These are phyloP conservation scores for Phytophthora lateralis DNA, from an alignment of 352 stramenopile species.

Conservation along the genomic window DNA sequence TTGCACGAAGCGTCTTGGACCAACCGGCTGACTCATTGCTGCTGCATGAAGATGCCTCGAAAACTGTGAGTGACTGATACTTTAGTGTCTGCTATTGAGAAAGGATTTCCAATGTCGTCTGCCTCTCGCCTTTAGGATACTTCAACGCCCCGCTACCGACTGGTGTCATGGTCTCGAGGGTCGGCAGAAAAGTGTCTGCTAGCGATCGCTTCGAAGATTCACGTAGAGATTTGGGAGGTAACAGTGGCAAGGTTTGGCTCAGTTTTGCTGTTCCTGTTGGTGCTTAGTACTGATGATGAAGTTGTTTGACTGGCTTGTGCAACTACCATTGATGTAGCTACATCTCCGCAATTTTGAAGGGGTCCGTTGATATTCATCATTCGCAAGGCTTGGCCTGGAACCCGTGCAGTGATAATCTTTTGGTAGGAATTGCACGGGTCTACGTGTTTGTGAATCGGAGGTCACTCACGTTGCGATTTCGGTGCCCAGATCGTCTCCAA, in stretches of 20 bases:
- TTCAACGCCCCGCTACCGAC: constrained; percentile 12
- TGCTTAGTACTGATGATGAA: background rate
- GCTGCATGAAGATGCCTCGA: constrained; percentile 19
- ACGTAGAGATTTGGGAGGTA: constrained; percentile 47
- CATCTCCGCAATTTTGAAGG: constrained; percentile 23
- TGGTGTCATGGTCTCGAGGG: constrained; percentile 38
- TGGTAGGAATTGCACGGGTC: constrained; percentile 26
- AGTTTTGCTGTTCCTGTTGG: background rate
- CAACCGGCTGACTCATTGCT: constrained; percentile 16
- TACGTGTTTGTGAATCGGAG: background rate
- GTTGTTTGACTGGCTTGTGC: background rate
- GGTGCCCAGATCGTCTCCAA: constrained; percentile 39
- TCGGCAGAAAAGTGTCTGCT: constrained; percentile 28
- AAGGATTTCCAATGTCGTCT: background rate
- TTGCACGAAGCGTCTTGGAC: constrained; percentile 8
- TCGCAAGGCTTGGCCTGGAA: constrained; percentile 47
- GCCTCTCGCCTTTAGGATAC: constrained; percentile 3
- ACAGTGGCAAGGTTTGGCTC: constrained; percentile 25
- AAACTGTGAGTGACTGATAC: constrained; percentile 15
- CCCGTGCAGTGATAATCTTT: constrained; percentile 30
- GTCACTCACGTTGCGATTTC: background rate
- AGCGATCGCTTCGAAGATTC: constrained; percentile 27
- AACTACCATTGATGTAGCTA: constrained; percentile 7
- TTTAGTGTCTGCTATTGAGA: background rate
- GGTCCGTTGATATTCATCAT: constrained; percentile 12